Evolutionary conservation across 1,284 basidiomycete species (phyloP).

Genomic region (Ustilago shanxiensis): DNA sequence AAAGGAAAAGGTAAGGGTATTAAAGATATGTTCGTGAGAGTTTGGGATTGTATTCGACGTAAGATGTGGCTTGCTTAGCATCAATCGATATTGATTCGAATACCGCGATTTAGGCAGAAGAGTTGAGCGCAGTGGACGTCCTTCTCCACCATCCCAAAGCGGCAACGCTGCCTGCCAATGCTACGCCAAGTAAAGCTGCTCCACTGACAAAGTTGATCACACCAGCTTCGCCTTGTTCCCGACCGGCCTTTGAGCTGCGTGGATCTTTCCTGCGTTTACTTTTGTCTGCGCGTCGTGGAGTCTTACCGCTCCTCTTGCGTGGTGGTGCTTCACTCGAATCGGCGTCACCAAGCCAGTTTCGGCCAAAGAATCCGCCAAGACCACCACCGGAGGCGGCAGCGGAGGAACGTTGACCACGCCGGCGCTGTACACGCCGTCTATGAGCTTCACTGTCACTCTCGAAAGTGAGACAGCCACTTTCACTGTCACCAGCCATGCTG

Average conservation of each 20-base stretch:
- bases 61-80: background rate
- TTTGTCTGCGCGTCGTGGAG: conserved; percentile 17
- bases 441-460: conserved; percentile 46
- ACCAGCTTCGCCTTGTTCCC: conserved; percentile 34
- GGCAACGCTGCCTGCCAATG: conserved; percentile 50
- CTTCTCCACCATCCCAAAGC: conserved; percentile 55
- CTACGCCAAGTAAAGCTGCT: conserved; percentile 50
- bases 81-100: no score
- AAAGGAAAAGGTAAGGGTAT: background rate
- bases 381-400: conserved; percentile 11
- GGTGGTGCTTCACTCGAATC: conserved; percentile 9
- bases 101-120: conserved; percentile 19
- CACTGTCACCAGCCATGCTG: conserved; percentile 44
- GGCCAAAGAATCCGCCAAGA: conserved; percentile 26
- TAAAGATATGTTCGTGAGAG: background rate
- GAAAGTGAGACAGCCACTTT: conserved; percentile 45
- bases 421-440: conserved; percentile 22
- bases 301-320: conserved; percentile 29
- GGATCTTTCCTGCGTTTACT: conserved; percentile 36
- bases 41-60: background rate
- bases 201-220: conserved; percentile 55
- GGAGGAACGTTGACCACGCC: conserved; percentile 8
- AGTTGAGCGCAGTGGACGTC: conserved; percentile 38
- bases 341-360: conserved; percentile 19
- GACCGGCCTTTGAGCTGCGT: background rate